Conservation (phyloP, 768 basidiomycete species). For the Suillus tomentosus region DNA sequence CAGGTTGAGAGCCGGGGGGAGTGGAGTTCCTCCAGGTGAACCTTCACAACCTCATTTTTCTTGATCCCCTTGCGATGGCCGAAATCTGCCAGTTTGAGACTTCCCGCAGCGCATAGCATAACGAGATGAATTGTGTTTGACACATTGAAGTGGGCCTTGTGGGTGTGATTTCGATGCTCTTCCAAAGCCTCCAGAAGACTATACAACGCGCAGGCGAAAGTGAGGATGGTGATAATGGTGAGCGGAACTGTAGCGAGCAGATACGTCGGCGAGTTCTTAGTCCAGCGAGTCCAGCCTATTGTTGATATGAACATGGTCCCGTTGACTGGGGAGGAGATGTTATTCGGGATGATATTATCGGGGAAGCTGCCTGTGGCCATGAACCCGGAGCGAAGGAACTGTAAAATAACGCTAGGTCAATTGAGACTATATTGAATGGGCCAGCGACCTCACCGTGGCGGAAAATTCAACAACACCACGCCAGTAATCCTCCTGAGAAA, state of each 20-base stretch:
- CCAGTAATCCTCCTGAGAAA: conserved; percentile 2
- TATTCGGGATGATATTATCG: neutral
- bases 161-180: neutral
- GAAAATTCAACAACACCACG: conserved; percentile 14
- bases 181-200: neutral
- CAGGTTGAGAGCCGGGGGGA: no score
- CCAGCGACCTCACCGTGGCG: conserved; percentile 5
- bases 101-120: no score
- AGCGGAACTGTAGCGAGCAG: conserved; percentile 8
- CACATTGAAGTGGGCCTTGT: neutral
- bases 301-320: conserved; percentile 4
- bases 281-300: conserved; percentile 8
- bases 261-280: neutral
- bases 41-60: no score
- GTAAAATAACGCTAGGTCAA: neutral
- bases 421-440: no score
- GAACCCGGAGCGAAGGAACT: conserved; percentile 14
- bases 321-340: neutral
- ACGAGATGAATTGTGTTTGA: neutral
- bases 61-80: no score
- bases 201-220: conserved; percentile 1
- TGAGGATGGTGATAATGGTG: conserved; percentile 3
- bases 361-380: conserved; percentile 6
- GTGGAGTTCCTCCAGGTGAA: no score
- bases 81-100: no score